Conservation (phyloP, 2,329 filamentous ascomycete genomes). For the Xylaria hypoxylon region DNA sequence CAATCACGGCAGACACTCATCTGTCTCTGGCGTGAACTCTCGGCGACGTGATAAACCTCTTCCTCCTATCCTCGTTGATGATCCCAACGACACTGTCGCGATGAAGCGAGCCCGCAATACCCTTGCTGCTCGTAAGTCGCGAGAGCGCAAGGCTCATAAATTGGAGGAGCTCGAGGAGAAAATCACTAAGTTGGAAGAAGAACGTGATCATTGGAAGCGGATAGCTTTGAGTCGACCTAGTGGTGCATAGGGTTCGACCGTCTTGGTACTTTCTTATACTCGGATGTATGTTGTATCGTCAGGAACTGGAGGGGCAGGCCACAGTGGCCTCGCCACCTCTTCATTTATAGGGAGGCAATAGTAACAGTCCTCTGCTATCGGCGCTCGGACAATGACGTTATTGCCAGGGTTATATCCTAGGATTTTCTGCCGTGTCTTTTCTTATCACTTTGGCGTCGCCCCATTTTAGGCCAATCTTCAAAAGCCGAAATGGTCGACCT, state of each 20-base stretch:
- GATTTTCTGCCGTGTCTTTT: constrained; percentile 44
- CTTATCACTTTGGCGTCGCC: constrained; percentile 9
- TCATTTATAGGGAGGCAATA: constrained; percentile 39
- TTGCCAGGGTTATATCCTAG: constrained; percentile 41
- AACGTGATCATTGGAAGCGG: constrained; percentile 74
- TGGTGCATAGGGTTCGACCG: constrained; percentile 40
- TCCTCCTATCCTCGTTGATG: constrained; percentile 80
- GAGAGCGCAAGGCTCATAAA: constrained; percentile 83
- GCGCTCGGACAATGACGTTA: constrained; percentile 44
- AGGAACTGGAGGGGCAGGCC: constrained; percentile 52
- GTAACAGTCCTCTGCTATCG: constrained; percentile 47
- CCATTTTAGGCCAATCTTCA: neutral
- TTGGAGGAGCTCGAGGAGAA: constrained; percentile 79
- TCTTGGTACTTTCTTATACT: constrained; percentile 45
- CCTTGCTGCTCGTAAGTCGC: constrained; percentile 91
- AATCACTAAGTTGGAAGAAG: constrained; percentile 75
- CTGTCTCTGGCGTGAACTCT: constrained; percentile 75
- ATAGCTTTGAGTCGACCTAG: constrained; percentile 59
- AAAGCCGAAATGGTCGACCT: constrained; percentile 12
- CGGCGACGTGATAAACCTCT: constrained; percentile 85
- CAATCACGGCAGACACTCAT: constrained; percentile 70
- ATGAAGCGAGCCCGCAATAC: constrained; percentile 96
- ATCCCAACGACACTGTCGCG: constrained; percentile 78
- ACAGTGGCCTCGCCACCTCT: constrained; percentile 42
- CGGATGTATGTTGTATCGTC: constrained; percentile 49